Conservation (phyloP, 2,329 filamentous ascomycete genomes). For the Fusarium succisae region DNA sequence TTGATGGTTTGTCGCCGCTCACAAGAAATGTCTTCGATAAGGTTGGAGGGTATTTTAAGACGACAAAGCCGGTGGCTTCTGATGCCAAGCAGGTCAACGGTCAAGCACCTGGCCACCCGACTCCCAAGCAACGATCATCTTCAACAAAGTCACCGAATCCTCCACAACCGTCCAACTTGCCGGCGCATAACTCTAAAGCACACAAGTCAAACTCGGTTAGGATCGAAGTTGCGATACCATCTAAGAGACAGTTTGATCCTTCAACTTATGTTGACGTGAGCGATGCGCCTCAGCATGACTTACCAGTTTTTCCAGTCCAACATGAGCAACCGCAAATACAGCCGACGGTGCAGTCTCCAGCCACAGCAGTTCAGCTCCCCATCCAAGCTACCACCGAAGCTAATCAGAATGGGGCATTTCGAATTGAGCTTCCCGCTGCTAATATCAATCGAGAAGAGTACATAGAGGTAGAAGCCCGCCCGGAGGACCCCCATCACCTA, state of each 20-base stretch:
- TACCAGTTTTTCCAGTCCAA: slow-evolving; percentile 15
- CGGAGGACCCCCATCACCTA: slow-evolving; percentile 58
- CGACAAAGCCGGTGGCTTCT: slow-evolving; percentile 47
- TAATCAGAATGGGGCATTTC: slow-evolving; percentile 47
- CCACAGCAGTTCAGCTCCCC: slow-evolving; percentile 5
- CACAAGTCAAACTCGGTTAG: slow-evolving; percentile 50
- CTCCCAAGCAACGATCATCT: slow-evolving; percentile 32
- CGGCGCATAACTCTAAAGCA: slow-evolving; percentile 42
- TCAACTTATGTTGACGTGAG: slow-evolving; percentile 49
- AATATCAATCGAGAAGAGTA: slow-evolving; percentile 64
- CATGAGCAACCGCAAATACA: slow-evolving; percentile 12
- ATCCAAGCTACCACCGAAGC: slow-evolving; percentile 2
- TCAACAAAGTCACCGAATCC: slow-evolving; percentile 33
- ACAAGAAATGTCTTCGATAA: slow-evolving; percentile 53
- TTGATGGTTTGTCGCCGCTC: slow-evolving; percentile 60
- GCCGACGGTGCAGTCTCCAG: slow-evolving; percentile 7
- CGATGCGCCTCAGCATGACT: slow-evolving; percentile 37
- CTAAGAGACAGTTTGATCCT: slow-evolving; percentile 52
- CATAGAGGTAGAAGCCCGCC: slow-evolving; percentile 56
- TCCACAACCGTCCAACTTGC: slow-evolving; percentile 17
- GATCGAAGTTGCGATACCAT: slow-evolving; percentile 60
- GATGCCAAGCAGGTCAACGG: slow-evolving; percentile 51
- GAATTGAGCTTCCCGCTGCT: slow-evolving; percentile 58
- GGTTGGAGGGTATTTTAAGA: slow-evolving; percentile 53
- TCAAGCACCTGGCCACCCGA: slow-evolving; percentile 34